Evolutionary conservation across 2,329 filamentous ascomycete genomes (phyloP).

Genomic region (Beauveria asiatica): DNA sequence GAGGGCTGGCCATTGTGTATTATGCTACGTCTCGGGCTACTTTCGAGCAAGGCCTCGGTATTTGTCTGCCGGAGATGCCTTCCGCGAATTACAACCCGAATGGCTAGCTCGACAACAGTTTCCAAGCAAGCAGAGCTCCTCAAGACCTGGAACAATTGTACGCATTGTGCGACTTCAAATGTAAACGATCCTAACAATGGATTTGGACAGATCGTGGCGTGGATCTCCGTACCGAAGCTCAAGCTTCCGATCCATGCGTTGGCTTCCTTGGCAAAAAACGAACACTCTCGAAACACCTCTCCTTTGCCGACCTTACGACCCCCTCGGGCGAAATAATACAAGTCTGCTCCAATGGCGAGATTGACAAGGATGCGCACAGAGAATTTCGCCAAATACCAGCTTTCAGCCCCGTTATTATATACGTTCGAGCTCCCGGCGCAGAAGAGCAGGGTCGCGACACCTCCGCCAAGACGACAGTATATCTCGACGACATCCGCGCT

Average conservation of each 20-base stretch:
- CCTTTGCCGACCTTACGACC: constrained; percentile 54
- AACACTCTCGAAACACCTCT: constrained; percentile 59
- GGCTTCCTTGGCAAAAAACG: constrained; percentile 66
- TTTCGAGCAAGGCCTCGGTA: neutral
- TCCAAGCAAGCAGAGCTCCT: constrained; percentile 19
- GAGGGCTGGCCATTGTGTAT: neutral
- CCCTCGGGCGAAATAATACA: constrained; percentile 35
- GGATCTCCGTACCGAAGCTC: constrained; percentile 16
- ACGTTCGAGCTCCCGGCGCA: constrained; percentile 25
- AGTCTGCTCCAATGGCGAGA: constrained; percentile 32
- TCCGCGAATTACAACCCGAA: neutral
- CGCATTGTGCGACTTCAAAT: neutral
- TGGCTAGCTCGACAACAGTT: constrained; percentile 1
- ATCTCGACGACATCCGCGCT: constrained; percentile 48
- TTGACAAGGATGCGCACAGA: constrained; percentile 28
- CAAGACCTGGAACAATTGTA: constrained; percentile 25
- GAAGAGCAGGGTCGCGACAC: constrained; percentile 16
- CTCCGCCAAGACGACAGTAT: constrained; percentile 43
- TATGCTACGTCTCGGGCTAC: neutral
- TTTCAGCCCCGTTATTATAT: constrained; percentile 45
- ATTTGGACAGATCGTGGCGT: constrained; percentile 20
- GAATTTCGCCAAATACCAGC: constrained; percentile 37
- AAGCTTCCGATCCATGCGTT: constrained; percentile 30
- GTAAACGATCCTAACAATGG: neutral
- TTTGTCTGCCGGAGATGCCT: neutral